Conservation (phyloP, 2,329 filamentous ascomycete genomes). For the Neopestalotiopsis sp. region DNA sequence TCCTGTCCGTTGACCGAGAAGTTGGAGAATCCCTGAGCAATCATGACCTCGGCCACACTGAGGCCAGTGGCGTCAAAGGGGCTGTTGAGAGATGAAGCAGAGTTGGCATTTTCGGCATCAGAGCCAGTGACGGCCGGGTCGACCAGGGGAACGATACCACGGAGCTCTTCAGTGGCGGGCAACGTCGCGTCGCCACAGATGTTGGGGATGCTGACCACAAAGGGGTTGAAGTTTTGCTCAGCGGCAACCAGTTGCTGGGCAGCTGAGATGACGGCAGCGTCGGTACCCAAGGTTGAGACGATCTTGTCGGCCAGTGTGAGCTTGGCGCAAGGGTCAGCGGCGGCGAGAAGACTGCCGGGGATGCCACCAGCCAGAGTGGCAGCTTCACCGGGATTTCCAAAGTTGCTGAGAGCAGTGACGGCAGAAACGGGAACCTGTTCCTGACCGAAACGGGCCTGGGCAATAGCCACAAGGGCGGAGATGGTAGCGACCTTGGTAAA, state of each 20-base stretch:
- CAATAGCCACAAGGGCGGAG: conserved; percentile 46
- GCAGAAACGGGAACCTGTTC: conserved; percentile 63
- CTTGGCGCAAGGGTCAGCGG: conserved; percentile 70
- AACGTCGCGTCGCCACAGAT: conserved; percentile 69
- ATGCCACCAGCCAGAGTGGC: conserved; percentile 67
- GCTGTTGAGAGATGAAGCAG: conserved; percentile 51
- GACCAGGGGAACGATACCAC: conserved; percentile 70
- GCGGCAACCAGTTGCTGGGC: conserved; percentile 68
- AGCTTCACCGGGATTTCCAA: conserved; percentile 64
- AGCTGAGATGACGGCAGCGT: conserved; percentile 63
- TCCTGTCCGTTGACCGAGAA: conserved; percentile 49
- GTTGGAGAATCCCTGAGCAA: conserved; percentile 65
- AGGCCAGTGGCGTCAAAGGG: conserved; percentile 66
- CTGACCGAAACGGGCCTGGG: conserved; percentile 65
- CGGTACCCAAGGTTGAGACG: conserved; percentile 63
- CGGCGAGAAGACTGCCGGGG: conserved; percentile 66
- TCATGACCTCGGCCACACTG: conserved; percentile 69
- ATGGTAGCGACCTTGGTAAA: conserved; percentile 46
- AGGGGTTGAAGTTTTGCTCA: conserved; percentile 77
- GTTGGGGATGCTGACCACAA: conserved; percentile 60
- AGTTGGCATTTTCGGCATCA: conserved; percentile 65
- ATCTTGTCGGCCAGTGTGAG: conserved; percentile 69
- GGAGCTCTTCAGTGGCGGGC: conserved; percentile 63
- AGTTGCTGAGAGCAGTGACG: conserved; percentile 56
- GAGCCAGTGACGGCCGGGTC: conserved; percentile 66